Conservation (phyloP, 2,329 filamentous ascomycete species). For the Penicillium sp. region DNA sequence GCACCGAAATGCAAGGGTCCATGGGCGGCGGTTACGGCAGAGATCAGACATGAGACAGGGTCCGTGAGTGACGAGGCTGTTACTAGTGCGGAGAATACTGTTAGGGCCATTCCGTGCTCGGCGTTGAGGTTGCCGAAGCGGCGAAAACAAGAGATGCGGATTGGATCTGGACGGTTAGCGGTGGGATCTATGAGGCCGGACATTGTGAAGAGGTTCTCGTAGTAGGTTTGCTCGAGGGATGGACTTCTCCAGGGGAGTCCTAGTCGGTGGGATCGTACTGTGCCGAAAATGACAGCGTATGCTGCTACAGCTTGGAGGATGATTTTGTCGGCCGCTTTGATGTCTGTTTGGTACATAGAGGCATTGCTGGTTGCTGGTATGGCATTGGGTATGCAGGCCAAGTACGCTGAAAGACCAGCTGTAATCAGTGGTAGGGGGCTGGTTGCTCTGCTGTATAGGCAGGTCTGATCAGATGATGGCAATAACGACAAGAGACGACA, state of each 20-base stretch:
- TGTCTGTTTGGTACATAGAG: constrained; percentile 26
- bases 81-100: constrained; percentile 55
- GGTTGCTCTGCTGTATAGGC: constrained; percentile 14
- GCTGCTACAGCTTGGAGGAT: constrained; percentile 27
- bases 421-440: constrained; percentile 29
- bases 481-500: too few relatives aligned
- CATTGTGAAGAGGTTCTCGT: constrained; percentile 55
- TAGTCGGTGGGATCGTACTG: constrained; percentile 28
- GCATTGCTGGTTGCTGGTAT: constrained; percentile 23
- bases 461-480: not conserved
- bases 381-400: constrained; percentile 19
- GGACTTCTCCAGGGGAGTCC: constrained; percentile 19
- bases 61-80: constrained; percentile 56
- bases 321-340: constrained; percentile 18
- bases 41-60: constrained; percentile 51
- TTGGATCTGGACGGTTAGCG: constrained; percentile 49
- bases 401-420: constrained; percentile 29
- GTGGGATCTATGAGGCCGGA: constrained; percentile 50
- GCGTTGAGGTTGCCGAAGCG: constrained; percentile 55
- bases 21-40: constrained; percentile 53
- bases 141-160: constrained; percentile 48
- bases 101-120: constrained; percentile 59
- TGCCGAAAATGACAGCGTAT: constrained; percentile 27
- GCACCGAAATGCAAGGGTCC: constrained; percentile 60
- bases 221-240: constrained; percentile 47